Evolutionary conservation across 108 stramenopile species (phyloP).

Genomic region (Asterionellopsis glacialis): DNA sequence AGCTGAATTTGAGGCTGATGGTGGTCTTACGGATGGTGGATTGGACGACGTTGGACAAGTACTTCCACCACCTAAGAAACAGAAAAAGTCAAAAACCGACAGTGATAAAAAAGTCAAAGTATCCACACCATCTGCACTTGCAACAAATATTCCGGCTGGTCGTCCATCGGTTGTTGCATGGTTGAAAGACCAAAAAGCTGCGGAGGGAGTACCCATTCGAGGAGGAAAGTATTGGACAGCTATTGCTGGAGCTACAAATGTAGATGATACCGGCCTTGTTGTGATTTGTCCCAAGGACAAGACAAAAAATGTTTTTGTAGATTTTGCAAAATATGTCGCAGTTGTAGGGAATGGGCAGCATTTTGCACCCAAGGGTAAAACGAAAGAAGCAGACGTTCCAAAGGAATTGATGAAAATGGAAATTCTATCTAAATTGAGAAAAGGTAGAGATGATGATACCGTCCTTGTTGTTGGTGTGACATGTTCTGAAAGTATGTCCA

Average conservation of each 20-base stretch:
- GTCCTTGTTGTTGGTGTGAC: conserved; percentile 49
- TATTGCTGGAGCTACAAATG: conserved; percentile 64
- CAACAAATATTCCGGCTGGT: conserved; percentile 8
- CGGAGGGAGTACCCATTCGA: conserved; percentile 61
- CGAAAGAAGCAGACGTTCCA: conserved; percentile 24
- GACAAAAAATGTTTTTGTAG: conserved; percentile 40
- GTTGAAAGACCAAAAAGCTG: conserved; percentile 66
- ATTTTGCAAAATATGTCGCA: conserved; percentile 53
- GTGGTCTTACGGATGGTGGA: conserved; percentile 17
- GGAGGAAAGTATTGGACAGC: conserved; percentile 84
- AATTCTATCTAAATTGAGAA: conserved; percentile 45
- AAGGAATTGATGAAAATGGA: conserved; percentile 32
- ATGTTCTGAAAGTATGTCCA: conserved; percentile 45
- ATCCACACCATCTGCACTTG: conserved; percentile 15
- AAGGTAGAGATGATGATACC: conserved; percentile 55
- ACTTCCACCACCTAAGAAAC: conserved; percentile 12
- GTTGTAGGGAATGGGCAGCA: conserved; percentile 71
- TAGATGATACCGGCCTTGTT: conserved; percentile 77
- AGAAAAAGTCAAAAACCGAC: conserved; percentile 8
- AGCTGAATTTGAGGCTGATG: conserved; percentile 31
- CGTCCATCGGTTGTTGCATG: conserved; percentile 70
- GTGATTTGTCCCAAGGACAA: conserved; percentile 63
- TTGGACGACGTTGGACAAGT: conserved; percentile 19
- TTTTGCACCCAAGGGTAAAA: conserved; percentile 29
- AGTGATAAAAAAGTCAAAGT: conserved; percentile 8